phyloP scores from a whole-genome alignment of 129 eudicot genomes.

The Chrysanthemum seticuspe region DNA sequence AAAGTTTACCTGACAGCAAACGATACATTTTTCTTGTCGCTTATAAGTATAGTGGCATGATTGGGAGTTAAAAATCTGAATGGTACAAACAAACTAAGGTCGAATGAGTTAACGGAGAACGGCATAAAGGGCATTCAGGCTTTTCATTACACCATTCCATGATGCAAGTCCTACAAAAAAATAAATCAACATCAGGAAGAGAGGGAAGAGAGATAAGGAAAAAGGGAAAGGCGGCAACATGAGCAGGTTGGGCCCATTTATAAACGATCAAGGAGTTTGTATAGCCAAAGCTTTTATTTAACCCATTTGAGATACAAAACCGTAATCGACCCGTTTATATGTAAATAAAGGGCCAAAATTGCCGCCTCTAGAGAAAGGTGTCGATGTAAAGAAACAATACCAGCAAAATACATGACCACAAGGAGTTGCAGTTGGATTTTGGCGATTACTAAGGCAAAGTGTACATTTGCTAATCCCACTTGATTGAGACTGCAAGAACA shows the following conservation, averaged over 20 bases:
- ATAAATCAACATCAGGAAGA: constrained; percentile 10
- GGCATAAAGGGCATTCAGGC: constrained; percentile 92
- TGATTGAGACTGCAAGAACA: constrained; percentile 49
- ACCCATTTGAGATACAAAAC: neutral
- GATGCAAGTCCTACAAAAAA: constrained; percentile 73
- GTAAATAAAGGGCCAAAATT: neutral
- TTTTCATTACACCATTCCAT: constrained; percentile 99
- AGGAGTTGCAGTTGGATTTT: constrained; percentile 92
- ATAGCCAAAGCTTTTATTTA: neutral
- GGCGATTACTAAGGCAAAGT: constrained; percentile 95
- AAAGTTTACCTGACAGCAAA: constrained; percentile 5
- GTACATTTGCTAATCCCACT: constrained; percentile 85
- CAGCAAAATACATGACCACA: constrained; percentile 99
- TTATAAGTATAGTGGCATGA: constrained; percentile 5
- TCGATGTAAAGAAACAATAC: constrained; percentile 36
- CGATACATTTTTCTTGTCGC: neutral
- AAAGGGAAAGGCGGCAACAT: too few relatives aligned
- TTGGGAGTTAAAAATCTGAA: constrained; percentile 65
- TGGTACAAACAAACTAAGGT: constrained; percentile 85
- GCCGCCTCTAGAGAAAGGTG: constrained; percentile 12
- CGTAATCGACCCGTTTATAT: neutral
- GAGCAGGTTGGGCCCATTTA: too few relatives aligned
- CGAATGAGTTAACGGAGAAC: constrained; percentile 73
- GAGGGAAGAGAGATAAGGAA: neutral
- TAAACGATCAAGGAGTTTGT: too few relatives aligned